A percentile compares a stretch with the other conserved stretches of the same genome.
phyloP scores from a whole-genome alignment of 2,329 filamentous ascomycete species.

The Tolypocladium inflatum region DNA sequence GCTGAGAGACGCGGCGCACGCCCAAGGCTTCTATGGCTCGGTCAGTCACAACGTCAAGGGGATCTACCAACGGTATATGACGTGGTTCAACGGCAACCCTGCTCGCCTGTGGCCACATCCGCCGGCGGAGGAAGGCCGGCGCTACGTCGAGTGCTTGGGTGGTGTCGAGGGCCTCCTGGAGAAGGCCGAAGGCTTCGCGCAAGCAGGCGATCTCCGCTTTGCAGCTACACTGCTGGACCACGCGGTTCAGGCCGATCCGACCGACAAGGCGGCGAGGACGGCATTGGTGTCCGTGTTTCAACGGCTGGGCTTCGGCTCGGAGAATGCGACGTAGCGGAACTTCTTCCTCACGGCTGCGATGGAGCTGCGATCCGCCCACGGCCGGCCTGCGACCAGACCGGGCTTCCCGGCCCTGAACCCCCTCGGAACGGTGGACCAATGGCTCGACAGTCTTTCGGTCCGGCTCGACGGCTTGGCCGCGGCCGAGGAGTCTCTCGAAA shows the following conservation, averaged over 20 bases:
- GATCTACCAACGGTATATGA: conserved; percentile 12
- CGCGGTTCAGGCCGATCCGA: conserved; percentile 18
- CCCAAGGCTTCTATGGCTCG: conserved; percentile 26
- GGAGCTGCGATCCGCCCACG: conserved; percentile 10
- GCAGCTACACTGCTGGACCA: conserved; percentile 28
- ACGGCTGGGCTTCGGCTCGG: conserved; percentile 22
- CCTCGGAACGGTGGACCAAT: not conserved
- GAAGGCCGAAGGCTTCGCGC: conserved; percentile 18
- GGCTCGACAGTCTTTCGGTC: not conserved
- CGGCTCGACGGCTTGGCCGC: not conserved
- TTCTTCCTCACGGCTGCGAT: conserved; percentile 23
- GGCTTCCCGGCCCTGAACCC: not conserved
- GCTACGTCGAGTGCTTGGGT: conserved; percentile 27
- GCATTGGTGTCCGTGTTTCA: conserved; percentile 21
- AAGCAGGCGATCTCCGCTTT: conserved; percentile 24
- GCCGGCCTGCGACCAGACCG: not conserved
- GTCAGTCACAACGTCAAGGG: conserved; percentile 27
- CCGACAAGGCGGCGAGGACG: conserved; percentile 7
- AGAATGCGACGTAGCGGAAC: conserved; percentile 31
- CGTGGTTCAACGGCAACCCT: conserved; percentile 13
- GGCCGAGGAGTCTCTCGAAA: not conserved
- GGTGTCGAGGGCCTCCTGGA: conserved; percentile 18
- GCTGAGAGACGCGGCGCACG: conserved; percentile 11
- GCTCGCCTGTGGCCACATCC: conserved; percentile 4
- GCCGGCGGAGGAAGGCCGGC: conserved; percentile 15